Conservation (phyloP, 2,329 filamentous ascomycete genomes). For the Torrubiella hemipterigena region DNA sequence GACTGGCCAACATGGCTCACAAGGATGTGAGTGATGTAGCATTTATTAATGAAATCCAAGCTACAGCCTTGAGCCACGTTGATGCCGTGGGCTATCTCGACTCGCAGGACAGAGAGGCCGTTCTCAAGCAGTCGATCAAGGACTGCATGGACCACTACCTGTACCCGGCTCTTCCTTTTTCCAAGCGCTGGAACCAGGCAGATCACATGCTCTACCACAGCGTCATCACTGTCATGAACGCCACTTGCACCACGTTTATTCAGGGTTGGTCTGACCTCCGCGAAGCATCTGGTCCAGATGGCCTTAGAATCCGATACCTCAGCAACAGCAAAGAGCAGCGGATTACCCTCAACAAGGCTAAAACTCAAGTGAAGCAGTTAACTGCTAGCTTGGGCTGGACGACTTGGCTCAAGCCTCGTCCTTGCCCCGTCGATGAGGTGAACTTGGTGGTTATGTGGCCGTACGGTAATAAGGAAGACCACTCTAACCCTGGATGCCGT, state of each 20-base stretch:
- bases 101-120: too few species aligned
- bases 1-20: slow-evolving; percentile 31
- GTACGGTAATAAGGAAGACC: slow-evolving; percentile 40
- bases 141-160: slow-evolving; percentile 3
- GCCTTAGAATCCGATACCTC: slow-evolving; percentile 3
- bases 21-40: slow-evolving; percentile 12
- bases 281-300: slow-evolving; percentile 7
- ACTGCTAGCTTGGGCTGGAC: slow-evolving; percentile 44
- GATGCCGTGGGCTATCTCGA: too few species aligned
- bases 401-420: slow-evolving; percentile 43
- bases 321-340: too few species aligned
- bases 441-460: slow-evolving; percentile 57
- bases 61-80: slow-evolving; percentile 28
- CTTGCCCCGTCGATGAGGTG: slow-evolving; percentile 40
- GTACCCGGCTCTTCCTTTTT: neutral
- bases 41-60: slow-evolving; percentile 23
- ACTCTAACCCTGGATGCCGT: slow-evolving; percentile 25
- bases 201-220: slow-evolving; percentile 3
- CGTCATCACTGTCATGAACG: too few species aligned
- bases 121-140: neutral
- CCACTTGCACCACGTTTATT: too few species aligned
- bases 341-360: too few species aligned
- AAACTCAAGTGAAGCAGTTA: slow-evolving; percentile 20
- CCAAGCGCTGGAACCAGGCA: slow-evolving; percentile 1
- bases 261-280: too few species aligned